A percentile compares a stretch with the other conserved stretches of the same genome.
Evolutionary conservation across 2,329 filamentous ascomycete species (phyloP).

Genomic region (Sporothrix humicola): DNA sequence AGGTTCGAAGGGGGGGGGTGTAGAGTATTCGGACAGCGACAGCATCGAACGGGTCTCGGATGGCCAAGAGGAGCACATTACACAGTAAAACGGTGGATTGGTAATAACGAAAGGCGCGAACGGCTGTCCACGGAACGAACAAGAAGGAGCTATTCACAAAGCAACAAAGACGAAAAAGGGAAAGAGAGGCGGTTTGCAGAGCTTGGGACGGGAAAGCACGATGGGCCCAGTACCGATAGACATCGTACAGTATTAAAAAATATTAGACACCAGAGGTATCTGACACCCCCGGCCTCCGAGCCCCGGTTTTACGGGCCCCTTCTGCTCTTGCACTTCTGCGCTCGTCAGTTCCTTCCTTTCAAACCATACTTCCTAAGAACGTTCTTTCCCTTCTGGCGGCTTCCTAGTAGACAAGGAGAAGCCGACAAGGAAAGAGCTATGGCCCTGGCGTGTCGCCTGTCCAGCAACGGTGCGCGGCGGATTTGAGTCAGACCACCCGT

Average conservation of each 20-base stretch:
- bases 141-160: slow-evolving; percentile 28
- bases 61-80: not conserved
- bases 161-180: slow-evolving; percentile 21
- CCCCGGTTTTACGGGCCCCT: slow-evolving; percentile 27
- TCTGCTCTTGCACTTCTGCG: not conserved
- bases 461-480: not conserved
- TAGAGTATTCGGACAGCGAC: slow-evolving; percentile 19
- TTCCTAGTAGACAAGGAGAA: too few species aligned
- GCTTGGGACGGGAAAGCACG: slow-evolving; percentile 20
- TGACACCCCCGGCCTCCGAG: slow-evolving; percentile 22
- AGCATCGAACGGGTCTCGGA: not conserved
- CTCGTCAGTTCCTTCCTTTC: not conserved
- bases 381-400: not conserved
- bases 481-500: slow-evolving; percentile 29
- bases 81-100: slow-evolving; percentile 19
- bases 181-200: slow-evolving; percentile 22
- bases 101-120: slow-evolving; percentile 29
- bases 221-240: not conserved
- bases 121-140: slow-evolving; percentile 16
- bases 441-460: not conserved
- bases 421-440: not conserved
- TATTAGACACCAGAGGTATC: not conserved
- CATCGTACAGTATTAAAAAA: slow-evolving; percentile 15
- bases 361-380: not conserved
- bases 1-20: slow-evolving; percentile 17